Evolutionary conservation across 2,329 filamentous ascomycete genomes (phyloP).

Genomic region (Fusarium nanum): DNA sequence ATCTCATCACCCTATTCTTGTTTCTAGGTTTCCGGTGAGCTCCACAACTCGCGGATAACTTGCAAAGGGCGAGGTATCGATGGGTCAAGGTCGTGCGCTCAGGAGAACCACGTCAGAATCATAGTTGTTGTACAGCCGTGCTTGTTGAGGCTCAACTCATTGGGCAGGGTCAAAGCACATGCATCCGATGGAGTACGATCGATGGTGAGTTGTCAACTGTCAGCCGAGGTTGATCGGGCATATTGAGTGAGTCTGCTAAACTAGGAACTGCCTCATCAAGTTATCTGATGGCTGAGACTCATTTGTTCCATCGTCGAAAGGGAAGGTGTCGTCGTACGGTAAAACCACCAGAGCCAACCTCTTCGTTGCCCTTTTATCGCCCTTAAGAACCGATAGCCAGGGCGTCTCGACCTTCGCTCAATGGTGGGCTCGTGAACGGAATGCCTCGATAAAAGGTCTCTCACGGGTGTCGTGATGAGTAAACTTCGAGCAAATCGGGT

Average conservation of each 20-base stretch:
- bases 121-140: constrained; percentile 41
- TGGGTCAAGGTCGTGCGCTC: constrained; percentile 22
- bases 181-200: constrained; percentile 31
- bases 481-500: not conserved
- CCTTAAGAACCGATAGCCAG: too few relatives aligned
- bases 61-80: constrained; percentile 37
- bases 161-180: constrained; percentile 41
- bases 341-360: not conserved
- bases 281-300: not conserved
- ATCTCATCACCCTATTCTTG: constrained; percentile 43
- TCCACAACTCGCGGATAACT: constrained; percentile 42
- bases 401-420: too few relatives aligned
- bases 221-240: constrained; percentile 49
- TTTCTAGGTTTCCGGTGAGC: constrained; percentile 40
- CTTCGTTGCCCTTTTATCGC: not conserved
- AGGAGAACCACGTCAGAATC: constrained; percentile 44
- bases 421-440: not conserved
- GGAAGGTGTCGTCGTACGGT: not conserved
- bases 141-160: not conserved
- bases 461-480: not conserved
- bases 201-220: not conserved
- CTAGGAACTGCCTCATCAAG: constrained; percentile 48
- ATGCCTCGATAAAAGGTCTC: not conserved
- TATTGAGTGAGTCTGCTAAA: constrained; percentile 55
- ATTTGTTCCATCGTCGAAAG: constrained; percentile 9